Evolutionary conservation across 1,284 basidiomycete species (phyloP).

Genomic region (Anthracocystis walkeri): DNA sequence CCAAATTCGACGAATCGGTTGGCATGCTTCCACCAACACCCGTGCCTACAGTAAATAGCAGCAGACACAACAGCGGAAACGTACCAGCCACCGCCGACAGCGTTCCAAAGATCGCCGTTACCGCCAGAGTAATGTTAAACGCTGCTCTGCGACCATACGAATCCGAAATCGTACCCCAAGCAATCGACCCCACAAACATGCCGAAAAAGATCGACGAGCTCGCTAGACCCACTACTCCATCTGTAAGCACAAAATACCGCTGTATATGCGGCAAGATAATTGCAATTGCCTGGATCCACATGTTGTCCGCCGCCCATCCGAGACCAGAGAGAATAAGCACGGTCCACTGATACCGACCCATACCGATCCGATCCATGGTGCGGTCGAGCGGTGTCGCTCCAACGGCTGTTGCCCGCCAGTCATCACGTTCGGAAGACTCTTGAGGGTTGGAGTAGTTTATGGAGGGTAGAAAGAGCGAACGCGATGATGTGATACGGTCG

Average conservation of each 20-base stretch:
- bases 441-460: conserved; percentile 22
- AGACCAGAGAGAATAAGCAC: conserved; percentile 61
- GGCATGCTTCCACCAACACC: conserved; percentile 88
- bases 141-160: conserved; percentile 81
- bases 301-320: conserved; percentile 68
- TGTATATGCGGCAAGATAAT: conserved; percentile 93
- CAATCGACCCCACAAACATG: conserved; percentile 93
- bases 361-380: conserved; percentile 88
- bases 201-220: conserved; percentile 87
- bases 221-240: conserved; percentile 79
- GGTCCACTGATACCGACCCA: conserved; percentile 74
- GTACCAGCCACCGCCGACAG: conserved; percentile 81
- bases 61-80: conserved; percentile 79
- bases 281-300: conserved; percentile 73
- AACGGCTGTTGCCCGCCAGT: conserved; percentile 50
- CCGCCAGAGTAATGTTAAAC: conserved; percentile 90
- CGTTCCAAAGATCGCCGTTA: conserved; percentile 90
- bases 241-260: conserved; percentile 76
- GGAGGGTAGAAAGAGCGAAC: conserved; percentile 39
- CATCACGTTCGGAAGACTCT: neutral
- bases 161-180: conserved; percentile 70
- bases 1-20: conserved; percentile 91
- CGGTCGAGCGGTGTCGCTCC: conserved; percentile 64
- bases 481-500: conserved; percentile 30
- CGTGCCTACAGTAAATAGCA: conserved; percentile 88